Base-by-base conservation (phyloP, 257 asterid genomes). In the Echium plantagineum region DNA sequence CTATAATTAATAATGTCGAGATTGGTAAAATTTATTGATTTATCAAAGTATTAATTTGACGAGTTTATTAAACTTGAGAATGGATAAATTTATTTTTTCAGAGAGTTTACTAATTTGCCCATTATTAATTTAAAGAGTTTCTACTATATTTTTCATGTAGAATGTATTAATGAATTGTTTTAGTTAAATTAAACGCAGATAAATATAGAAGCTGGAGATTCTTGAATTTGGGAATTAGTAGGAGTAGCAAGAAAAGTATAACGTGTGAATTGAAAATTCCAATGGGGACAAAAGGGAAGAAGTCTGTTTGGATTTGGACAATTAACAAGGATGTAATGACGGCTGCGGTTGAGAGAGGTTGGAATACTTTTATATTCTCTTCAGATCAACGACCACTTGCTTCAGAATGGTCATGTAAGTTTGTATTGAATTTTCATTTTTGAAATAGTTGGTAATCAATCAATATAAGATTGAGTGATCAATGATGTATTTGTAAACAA, bases 261-360 rank as follows among this genome's bases (percentile, higher is more conserved):
- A 66, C 20, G 66, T 28, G 58, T 38, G 71, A 67, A 9, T 20
- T 2, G n/a, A 13, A 18, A 19, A 31, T 30, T 57, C 58, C 64
- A 24, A 51, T 24, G 13, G 15, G 47, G 64, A 48, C 16, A 42
- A 42, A 62, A 32, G 31, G 31, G 57, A 76, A 77, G 78, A 89
- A 89, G 79, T 72, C 57, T 62, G 90, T 86, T 4, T 89, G 95
- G 97, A 68, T 86, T 56, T 86, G 97, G 95, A 86, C 94, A 57
- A 85, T 82, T 75, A 89, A 78, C 78, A 82, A 89, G 71, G 74
- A 82, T 62, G 95, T 83, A 21, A 84, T 89, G 97, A 86, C 94
- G 9, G 84, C 86, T 60, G 93, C 95, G 19, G 85, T 83, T n/a
- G 96, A 86, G 70, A 81, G 94, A 69, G 97, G 94, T 38, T 90